A percentile compares a stretch with the other conserved stretches of the same genome.
These are phyloP conservation scores for Camellia oleifera DNA, from an alignment of 179 eudicot species.

Conservation along the genomic window DNA sequence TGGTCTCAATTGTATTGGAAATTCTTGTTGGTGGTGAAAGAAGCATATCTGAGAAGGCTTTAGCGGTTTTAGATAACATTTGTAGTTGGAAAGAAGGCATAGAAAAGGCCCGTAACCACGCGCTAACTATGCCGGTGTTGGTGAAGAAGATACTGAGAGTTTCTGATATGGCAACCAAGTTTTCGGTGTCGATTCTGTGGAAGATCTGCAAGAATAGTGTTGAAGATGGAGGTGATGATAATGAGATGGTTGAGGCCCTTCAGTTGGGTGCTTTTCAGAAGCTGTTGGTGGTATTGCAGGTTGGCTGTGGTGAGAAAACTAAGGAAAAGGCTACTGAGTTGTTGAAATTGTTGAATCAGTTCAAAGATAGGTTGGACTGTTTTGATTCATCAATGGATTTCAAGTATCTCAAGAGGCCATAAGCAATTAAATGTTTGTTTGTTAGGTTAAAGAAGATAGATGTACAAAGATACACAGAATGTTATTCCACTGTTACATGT, in stretches of 20 bases:
- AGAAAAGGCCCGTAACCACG: constrained; percentile 36
- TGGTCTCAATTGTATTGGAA: constrained; percentile 53
- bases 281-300: constrained; percentile 64
- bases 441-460: constrained; percentile 3
- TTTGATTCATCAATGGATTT: constrained; percentile 56
- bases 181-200: constrained; percentile 61
- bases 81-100: constrained; percentile 39
- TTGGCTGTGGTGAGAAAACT: constrained; percentile 59
- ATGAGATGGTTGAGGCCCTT: constrained; percentile 59
- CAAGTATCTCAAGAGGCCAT: constrained; percentile 53
- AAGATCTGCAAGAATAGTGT: constrained; percentile 48
- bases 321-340: constrained; percentile 75
- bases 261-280: constrained; percentile 76
- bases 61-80: constrained; percentile 54
- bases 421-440: neutral
- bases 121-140: constrained; percentile 48
- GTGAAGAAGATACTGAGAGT: constrained; percentile 83
- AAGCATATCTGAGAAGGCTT: constrained; percentile 63
- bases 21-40: constrained; percentile 55
- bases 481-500: too few species aligned
- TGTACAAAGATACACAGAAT: neutral
- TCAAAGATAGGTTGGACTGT: constrained; percentile 54
- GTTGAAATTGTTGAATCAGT: constrained; percentile 65
- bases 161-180: constrained; percentile 60
- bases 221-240: constrained; percentile 22